A percentile compares a stretch with the other conserved stretches of the same genome.
These are phyloP conservation scores for Diaporthe destruens DNA, from an alignment of 2,329 filamentous ascomycete species.

Conservation along the genomic window DNA sequence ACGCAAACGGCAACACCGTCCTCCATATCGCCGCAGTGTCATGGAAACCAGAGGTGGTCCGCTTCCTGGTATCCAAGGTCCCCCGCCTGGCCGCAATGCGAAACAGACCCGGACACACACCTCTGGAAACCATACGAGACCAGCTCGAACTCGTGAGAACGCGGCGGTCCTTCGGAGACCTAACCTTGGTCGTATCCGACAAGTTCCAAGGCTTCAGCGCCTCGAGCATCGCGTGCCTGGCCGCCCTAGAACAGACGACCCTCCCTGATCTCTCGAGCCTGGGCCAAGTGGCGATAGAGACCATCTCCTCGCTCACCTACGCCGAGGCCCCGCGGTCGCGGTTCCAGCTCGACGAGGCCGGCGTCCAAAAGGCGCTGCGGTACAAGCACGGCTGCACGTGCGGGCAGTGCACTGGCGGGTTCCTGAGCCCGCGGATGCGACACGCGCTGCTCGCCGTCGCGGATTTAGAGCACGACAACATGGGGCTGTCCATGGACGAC, in stretches of 20 bases:
- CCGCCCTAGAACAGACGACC: background rate
- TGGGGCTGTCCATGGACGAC: constrained; percentile 14
- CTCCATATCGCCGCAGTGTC: background rate
- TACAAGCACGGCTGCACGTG: constrained; percentile 55
- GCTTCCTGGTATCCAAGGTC: background rate
- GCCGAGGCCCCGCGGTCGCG: background rate
- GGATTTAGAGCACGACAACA: constrained; percentile 46
- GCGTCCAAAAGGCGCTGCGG: constrained; percentile 43
- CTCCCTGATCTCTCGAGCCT: background rate
- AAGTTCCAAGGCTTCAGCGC: background rate
- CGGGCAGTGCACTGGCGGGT: constrained; percentile 52
- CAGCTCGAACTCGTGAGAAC: background rate
- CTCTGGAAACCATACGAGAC: background rate
- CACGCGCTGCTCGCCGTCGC: constrained; percentile 48
- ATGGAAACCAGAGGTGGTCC: background rate
- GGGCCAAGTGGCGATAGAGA: background rate
- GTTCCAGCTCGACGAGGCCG: background rate
- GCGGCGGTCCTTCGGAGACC: background rate
- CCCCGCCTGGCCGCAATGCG: background rate
- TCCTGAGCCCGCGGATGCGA: constrained; percentile 55
- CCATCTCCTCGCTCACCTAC: background rate
- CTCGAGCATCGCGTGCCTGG: background rate
- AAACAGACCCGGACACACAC: background rate
- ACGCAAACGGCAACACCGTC: background rate
- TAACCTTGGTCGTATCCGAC: background rate